These are phyloP conservation scores for Vanilla planifolia DNA, from an alignment of 106 monocot genomes.

Conservation along the genomic window DNA sequence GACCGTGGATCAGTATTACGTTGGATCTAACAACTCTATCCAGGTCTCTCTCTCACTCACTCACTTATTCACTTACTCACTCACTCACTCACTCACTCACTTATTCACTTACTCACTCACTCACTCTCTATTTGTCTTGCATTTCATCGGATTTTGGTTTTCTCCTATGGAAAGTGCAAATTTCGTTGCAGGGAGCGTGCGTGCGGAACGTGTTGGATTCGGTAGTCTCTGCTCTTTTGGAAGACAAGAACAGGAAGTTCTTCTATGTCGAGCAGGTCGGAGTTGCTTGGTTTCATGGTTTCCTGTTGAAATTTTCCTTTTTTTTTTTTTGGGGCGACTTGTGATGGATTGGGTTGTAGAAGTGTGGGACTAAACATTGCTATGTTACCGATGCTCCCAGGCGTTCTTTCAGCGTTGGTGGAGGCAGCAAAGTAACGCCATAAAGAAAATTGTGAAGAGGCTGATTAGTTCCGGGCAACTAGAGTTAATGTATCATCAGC, in stretches of 20 bases:
- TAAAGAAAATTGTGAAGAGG: constrained; percentile 57
- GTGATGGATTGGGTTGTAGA: too few species aligned
- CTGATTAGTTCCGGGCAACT: constrained; percentile 72
- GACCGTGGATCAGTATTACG: constrained; percentile 78
- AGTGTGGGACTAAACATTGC: neutral
- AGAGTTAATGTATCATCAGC: constrained; percentile 65
- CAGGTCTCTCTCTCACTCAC: constrained; percentile 17
- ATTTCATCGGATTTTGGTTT: too few species aligned
- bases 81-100: too few species aligned
- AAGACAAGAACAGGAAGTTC: constrained; percentile 34
- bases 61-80: neutral
- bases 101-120: too few species aligned
- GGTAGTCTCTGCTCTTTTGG: constrained; percentile 22
- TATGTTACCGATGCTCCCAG: constrained; percentile 15
- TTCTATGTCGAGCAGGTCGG: constrained; percentile 37
- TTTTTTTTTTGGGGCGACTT: too few species aligned
- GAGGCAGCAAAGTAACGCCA: constrained; percentile 63
- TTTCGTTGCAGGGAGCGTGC: constrained; percentile 25
- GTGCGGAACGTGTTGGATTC: constrained; percentile 39
- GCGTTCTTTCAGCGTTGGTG: constrained; percentile 97
- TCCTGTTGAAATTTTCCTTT: too few species aligned
- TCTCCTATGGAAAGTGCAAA: too few species aligned
- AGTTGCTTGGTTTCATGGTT: neutral
- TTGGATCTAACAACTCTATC: constrained; percentile 76
- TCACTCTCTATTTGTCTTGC: neutral